Evolutionary conservation across 352 stramenopile species (phyloP).

Genomic region (Globisporangium spiculum): DNA sequence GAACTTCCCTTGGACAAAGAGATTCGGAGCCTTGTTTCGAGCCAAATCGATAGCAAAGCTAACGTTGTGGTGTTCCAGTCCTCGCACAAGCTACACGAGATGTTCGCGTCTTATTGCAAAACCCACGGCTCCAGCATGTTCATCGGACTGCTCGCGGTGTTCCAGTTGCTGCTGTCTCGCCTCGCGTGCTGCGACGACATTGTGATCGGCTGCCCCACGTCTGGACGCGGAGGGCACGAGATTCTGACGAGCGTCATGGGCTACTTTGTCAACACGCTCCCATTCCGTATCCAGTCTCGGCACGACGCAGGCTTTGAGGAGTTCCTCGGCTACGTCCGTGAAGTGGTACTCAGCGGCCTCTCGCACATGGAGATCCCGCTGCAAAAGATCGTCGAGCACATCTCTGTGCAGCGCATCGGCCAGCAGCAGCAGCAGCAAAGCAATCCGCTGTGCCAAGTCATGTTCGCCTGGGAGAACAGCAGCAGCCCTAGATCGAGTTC

Average conservation of each 20-base stretch:
- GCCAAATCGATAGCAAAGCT: slow-evolving; percentile 10
- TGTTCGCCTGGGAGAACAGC: slow-evolving; percentile 53
- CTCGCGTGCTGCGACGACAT: slow-evolving; percentile 40
- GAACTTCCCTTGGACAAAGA: slow-evolving; percentile 45
- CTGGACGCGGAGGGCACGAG: slow-evolving; percentile 24
- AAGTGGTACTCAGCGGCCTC: slow-evolving; percentile 40
- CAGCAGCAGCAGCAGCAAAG: slow-evolving; percentile 1
- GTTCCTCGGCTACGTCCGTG: slow-evolving; percentile 37
- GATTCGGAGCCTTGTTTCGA: background rate
- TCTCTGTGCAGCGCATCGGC: slow-evolving; percentile 20
- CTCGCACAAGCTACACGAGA: slow-evolving; percentile 22
- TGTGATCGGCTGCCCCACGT: slow-evolving; percentile 41
- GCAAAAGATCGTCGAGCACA: slow-evolving; percentile 46
- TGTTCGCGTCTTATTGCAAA: slow-evolving; percentile 32
- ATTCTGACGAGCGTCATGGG: slow-evolving; percentile 37
- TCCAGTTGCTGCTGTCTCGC: slow-evolving; percentile 42
- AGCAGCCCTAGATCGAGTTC: background rate
- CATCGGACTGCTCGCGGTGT: slow-evolving; percentile 44
- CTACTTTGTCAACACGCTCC: slow-evolving; percentile 62
- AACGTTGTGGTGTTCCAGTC: slow-evolving; percentile 37
- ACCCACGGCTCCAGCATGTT: slow-evolving; percentile 40
- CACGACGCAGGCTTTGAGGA: slow-evolving; percentile 24
- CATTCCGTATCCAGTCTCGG: slow-evolving; percentile 33
- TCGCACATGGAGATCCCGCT: slow-evolving; percentile 51
- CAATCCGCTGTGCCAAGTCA: slow-evolving; percentile 42